Percentiles rank a stretch among this genome's conserved stretches.
Evolutionary conservation across 345 rosid species (phyloP).

Genomic region (Boechera retrofracta): DNA sequence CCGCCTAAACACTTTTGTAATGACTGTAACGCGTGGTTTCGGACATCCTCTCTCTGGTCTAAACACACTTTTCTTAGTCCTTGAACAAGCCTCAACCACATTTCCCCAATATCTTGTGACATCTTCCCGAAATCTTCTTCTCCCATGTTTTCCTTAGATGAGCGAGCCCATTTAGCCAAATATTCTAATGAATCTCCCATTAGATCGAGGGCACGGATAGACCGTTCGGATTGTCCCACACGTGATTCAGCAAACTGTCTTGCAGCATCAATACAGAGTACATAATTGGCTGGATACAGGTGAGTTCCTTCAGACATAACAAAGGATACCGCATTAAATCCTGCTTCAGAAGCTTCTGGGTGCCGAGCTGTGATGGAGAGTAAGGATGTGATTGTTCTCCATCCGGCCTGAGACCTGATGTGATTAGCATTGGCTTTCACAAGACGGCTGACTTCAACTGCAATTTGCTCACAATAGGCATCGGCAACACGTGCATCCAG

Average conservation of each 20-base stretch:
- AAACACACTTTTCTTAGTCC: slow-evolving; percentile 96
- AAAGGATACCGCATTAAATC: slow-evolving; percentile 82
- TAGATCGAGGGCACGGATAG: slow-evolving; percentile 82
- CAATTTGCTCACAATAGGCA: slow-evolving; percentile 96
- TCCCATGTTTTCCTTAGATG: slow-evolving; percentile 75
- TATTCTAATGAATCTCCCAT: slow-evolving; percentile 87
- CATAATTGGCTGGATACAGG: slow-evolving; percentile 81
- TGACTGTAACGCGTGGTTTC: slow-evolving; percentile 88
- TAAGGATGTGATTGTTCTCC: slow-evolving; percentile 90
- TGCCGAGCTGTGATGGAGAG: slow-evolving; percentile 95
- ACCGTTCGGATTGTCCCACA: slow-evolving; percentile 92
- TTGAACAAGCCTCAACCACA: slow-evolving; percentile 98
- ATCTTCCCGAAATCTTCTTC: slow-evolving; percentile 79
- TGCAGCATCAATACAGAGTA: slow-evolving; percentile 81
- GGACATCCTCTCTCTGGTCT: slow-evolving; percentile 97
- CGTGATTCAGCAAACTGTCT: slow-evolving; percentile 99
- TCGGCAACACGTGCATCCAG: slow-evolving; percentile 98
- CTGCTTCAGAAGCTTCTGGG: slow-evolving; percentile 98
- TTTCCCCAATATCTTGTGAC: slow-evolving; percentile 84
- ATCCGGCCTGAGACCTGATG: slow-evolving; percentile 90
- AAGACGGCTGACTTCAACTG: slow-evolving; percentile 92
- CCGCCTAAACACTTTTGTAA: slow-evolving; percentile 87
- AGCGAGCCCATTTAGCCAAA: slow-evolving; percentile 70
- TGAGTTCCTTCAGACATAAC: slow-evolving; percentile 89
- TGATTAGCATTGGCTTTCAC: slow-evolving; percentile 95